Evolutionary conservation across 192 early-diverging fungal genomes (phyloP), one percentile per base, ranked within the genome.

Genomic region (Coemansia sp.): DNA sequence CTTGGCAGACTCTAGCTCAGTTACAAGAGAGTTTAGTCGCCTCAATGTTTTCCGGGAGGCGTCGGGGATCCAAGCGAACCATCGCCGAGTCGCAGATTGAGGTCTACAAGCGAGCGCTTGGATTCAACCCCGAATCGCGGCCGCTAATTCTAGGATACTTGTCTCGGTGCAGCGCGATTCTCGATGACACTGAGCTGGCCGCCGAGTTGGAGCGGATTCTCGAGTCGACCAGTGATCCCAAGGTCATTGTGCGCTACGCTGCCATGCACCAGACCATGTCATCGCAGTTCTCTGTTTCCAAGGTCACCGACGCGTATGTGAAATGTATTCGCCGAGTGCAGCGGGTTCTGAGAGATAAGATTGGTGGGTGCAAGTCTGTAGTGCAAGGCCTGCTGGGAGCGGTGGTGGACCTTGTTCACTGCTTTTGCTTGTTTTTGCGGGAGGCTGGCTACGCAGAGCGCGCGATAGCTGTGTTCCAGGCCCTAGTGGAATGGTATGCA

Each of bases 401-500:
- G 10, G 63, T 62, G 33, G 34, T 62, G 35, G 62, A 65, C 9
- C 59, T 77, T 18, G 20, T 72, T n/a, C 70, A 72, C 48, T 42
- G 75, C 16, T 48, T 53, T 13, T 71, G 69, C 18, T 24, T 77
- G 57, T 63, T 71, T 46, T 35, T 72, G 14, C 57, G 70, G 0
- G 75, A 71, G 9, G 46, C 75, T 24, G 75, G 75, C 28, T 77
- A 53, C 34, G 8, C 28, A 0, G 75, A 71, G 43, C 65, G 51
- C 13, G 69, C 75, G 6, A 14, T 62, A 11, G 51, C 69, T 0
- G 39, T 67, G 20, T 72, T 69, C 51, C 75, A 77, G 43, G 75
- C 75, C 2, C 57, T 70, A 8, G 31, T 77, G 5, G 75, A 77
- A 36, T 77, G 75, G 75, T 71, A 69, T 39, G 13, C 69, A 4